A percentile compares a stretch with the other conserved stretches of the same genome.
Evolutionary conservation across 805 yeast genomes (phyloP).

Genomic region (Candida manassasensis): DNA sequence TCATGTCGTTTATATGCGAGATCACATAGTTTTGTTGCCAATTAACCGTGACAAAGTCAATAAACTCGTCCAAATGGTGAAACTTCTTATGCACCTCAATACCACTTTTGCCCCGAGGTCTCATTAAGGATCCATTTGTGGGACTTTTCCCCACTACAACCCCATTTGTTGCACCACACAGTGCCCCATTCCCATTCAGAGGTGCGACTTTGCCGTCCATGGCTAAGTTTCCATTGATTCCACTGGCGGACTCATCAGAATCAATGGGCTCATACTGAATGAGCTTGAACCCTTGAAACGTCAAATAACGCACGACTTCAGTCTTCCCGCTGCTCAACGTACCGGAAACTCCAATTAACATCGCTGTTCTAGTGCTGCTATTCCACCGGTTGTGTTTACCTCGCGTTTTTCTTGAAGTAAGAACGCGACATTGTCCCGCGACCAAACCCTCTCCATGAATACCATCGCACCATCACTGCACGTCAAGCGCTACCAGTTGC

Average conservation of each 20-base stretch:
- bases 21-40: conserved; percentile 66
- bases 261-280: conserved; percentile 10
- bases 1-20: conserved; percentile 41
- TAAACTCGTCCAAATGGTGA: conserved; percentile 37
- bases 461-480: no score
- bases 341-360: conserved; percentile 78
- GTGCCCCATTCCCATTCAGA: no score
- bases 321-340: conserved; percentile 62
- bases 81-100: conserved; percentile 25
- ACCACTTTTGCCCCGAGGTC: no score
- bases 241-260: conserved; percentile 1
- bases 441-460: no score
- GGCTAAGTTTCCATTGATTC: neutral
- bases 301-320: conserved; percentile 56
- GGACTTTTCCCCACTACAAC: no score
- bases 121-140: neutral
- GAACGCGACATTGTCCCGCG: no score
- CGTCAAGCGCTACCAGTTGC: no score
- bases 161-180: neutral
- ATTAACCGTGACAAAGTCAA: conserved; percentile 57
- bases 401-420: no score
- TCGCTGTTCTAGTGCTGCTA: no score
- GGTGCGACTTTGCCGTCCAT: conserved; percentile 8
- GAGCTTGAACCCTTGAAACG: conserved; percentile 48
- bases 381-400: no score